Evolutionary conservation across 805 yeast genomes (phyloP).

Genomic region (Wickerhamiella occidentalis): DNA sequence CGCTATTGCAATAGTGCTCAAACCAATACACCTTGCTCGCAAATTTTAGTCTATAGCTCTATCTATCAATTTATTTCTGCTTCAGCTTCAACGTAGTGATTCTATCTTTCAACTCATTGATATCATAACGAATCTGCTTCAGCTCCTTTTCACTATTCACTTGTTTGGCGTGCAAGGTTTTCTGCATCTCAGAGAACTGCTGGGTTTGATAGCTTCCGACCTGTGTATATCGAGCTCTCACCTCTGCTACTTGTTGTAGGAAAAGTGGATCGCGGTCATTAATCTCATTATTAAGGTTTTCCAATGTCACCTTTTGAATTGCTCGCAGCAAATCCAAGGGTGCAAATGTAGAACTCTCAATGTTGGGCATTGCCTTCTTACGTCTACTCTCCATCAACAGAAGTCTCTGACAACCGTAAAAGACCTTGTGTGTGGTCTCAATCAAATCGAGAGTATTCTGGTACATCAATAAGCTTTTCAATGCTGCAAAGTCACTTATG

Average conservation of each 20-base stretch:
- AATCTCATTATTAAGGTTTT: constrained; percentile 12
- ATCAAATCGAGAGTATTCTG: constrained; percentile 75
- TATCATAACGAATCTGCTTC: constrained; percentile 6
- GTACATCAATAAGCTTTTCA: constrained; percentile 66
- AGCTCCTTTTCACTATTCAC: constrained; percentile 5
- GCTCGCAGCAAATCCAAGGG: constrained; percentile 14
- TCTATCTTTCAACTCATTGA: constrained; percentile 15
- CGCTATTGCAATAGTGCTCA: no score
- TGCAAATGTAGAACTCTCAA: not conserved
- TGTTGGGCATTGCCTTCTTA: constrained; percentile 2
- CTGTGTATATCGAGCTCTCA: constrained; percentile 8
- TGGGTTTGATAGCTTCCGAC: constrained; percentile 6
- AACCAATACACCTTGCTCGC: no score
- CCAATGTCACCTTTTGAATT: constrained; percentile 12
- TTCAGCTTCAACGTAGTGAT: constrained; percentile 30
- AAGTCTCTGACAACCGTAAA: constrained; percentile 62
- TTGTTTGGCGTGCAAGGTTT: not conserved
- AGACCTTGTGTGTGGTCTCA: constrained; percentile 65
- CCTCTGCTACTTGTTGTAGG: constrained; percentile 13
- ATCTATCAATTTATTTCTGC: not conserved
- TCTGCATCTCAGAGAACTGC: constrained; percentile 4
- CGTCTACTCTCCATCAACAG: constrained; percentile 22
- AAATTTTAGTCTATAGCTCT: no score
- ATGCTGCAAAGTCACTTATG: constrained; percentile 74
- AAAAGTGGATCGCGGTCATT: constrained; percentile 15